Base-by-base conservation (phyloP, 202 grass and related monocot genomes). In the Zoysia matrella region DNA sequence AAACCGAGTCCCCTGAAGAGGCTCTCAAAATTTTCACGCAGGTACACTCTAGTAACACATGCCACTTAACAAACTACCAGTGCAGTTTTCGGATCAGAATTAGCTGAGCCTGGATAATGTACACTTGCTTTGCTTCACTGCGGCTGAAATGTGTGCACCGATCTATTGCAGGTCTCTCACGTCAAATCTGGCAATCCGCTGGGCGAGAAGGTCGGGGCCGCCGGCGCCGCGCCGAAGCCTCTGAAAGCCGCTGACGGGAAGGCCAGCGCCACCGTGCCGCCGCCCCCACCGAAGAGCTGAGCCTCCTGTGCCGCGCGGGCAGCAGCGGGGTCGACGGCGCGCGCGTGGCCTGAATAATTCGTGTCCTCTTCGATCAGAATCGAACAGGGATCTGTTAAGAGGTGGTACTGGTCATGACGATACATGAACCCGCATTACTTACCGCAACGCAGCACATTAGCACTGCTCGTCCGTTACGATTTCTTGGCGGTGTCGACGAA, bases 1-100 rank as follows among this genome's bases (percentile, higher is more conserved):
- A 67, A 72, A 73, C 72, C 75, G 69, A 69, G 11, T 54, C 80
- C 65, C 70, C 81, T 9, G 76, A 91, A 54, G 89, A 88, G 36
- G 81, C 81, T 14, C 39, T 68, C 2, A 88, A 77, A 77, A 63
- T 72, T 54, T 82, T 91, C 58, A 78, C 81, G 3, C 5, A 77
- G 76, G 89, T 91, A 81, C 2, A 54, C 4, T 13, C 1, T 54
- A 54, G 11, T 54, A 47, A 47, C 5, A 5, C 6, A 30, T 30
- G 22, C 22, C 22, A 30, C 22, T 30, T 30, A 30, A 30, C 22
- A 30, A 30, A 30, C 22, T 30, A 30, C 22, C 22, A 30, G 22
- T 30, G 22, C 22, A 30, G 22, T 30, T 30, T 30, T 30, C 22
- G 22, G 22, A 30, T 30, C 22, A 30, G 22, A 30, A 30, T 30